Evolutionary conservation across 306 rosid genomes (phyloP), one percentile per base, ranked within the genome.

Genomic region (Delonix regia): DNA sequence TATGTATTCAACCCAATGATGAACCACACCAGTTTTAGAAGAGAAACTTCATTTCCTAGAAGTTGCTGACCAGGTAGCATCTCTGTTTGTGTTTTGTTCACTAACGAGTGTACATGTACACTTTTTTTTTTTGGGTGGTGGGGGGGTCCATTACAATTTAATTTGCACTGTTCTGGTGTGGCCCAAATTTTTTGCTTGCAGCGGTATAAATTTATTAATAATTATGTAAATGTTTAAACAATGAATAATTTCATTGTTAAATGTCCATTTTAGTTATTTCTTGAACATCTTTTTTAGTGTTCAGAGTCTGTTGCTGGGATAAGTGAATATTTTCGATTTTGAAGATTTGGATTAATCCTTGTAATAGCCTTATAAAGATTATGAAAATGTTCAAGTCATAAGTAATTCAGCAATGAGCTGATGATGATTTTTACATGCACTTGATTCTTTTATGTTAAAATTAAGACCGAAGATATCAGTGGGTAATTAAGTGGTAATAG

Each of bases 1-100:
- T 38, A 78, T 95, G 76, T 79, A 71, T 77, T 75, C 80, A 18
- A 49, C 60, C 48, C 34, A 69, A 82, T 88, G 88, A 89, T 86
- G 88, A 89, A 77, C 64, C 49, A 67, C 24, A 39, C 59, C 75
- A 80, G 77, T 45, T 65, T 55, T 19, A 67, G 69, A 28, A 30
- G 49, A 61, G 67, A 52, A 59, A 66, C 62, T 42, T 63, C 33
- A 52, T 64, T 24, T 53, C 36, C 34, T 45, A 8, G 14, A 73
- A 67, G 75, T 77, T 73, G 73, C 72, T 66, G 64, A 60, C 64
- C 7, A 83, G 89, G 84, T 76, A 76, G 75, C 27, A 36, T 49
- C 69, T 78, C 76, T 25, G 30, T 33, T 25, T 33, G 10, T 42
- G 55, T 59, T 52, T 4, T 51, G 7, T 33, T 63, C 14, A 44